Conservation (phyloP, 345 rosid genomes). For the Physaria fendleri region DNA sequence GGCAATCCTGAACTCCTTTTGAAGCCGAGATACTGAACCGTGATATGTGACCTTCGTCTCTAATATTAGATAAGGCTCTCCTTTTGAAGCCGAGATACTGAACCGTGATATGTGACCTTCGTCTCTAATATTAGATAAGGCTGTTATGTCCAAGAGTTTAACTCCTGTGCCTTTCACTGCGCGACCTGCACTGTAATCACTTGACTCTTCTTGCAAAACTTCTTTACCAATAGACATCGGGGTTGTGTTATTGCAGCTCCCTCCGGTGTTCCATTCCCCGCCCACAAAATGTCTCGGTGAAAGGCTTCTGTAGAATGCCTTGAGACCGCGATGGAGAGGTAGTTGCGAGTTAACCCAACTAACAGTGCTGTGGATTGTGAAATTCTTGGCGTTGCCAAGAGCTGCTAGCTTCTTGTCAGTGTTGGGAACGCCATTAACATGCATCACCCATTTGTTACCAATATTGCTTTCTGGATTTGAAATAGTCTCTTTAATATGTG, state of each 20-base stretch:
- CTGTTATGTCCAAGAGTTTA: conserved; percentile 64
- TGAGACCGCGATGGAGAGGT: conserved; percentile 42
- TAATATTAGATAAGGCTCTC: conserved; percentile 51
- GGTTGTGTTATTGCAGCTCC: conserved; percentile 66
- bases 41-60: conserved; percentile 85
- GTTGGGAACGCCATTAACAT: conserved; percentile 50
- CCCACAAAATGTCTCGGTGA: conserved; percentile 76
- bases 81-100: conserved; percentile 45
- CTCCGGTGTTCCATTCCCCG: conserved; percentile 89
- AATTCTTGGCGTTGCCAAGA: conserved; percentile 62
- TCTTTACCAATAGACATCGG: conserved; percentile 78
- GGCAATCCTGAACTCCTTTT: conserved; percentile 68
- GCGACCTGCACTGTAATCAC: conserved; percentile 49
- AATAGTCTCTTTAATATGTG: not conserved
- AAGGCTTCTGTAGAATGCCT: conserved; percentile 67
- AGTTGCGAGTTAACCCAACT: conserved; percentile 66
- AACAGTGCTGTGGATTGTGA: conserved; percentile 63
- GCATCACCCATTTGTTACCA: conserved; percentile 72
- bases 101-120: conserved; percentile 74
- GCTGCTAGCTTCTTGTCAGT: conserved; percentile 45
- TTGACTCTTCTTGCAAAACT: conserved; percentile 53
- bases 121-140: conserved; percentile 60
- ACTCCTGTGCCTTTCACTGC: conserved; percentile 64
- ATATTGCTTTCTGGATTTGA: conserved; percentile 1
- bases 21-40: conserved; percentile 46